Evolutionary conservation across 768 basidiomycete species (phyloP).

Genomic region (Trametes maxima): DNA sequence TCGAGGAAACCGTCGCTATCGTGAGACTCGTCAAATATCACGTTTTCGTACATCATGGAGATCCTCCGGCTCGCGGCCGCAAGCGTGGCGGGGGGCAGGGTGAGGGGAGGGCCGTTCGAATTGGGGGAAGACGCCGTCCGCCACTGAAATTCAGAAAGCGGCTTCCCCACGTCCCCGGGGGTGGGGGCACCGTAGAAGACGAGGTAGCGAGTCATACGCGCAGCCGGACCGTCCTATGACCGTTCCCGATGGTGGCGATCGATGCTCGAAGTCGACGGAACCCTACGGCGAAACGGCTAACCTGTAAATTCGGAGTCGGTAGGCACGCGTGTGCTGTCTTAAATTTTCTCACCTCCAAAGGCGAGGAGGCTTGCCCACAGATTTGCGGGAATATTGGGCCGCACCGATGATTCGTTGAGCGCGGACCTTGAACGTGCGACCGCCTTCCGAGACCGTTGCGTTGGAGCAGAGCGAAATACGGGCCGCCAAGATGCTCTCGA

Average conservation of each 20-base stretch:
- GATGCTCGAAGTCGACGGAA: neutral
- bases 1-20: conserved; percentile 32
- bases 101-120: conserved; percentile 8
- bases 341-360: neutral
- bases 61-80: conserved; percentile 71
- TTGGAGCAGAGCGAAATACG: neutral
- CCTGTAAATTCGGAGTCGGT: neutral
- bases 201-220: conserved; percentile 32
- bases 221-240: neutral
- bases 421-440: neutral
- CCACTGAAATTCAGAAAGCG: conserved; percentile 47
- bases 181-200: conserved; percentile 56
- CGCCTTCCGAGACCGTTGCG: no score
- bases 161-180: conserved; percentile 37
- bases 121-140: conserved; percentile 42
- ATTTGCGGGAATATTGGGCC: neutral
- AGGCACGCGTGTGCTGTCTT: neutral
- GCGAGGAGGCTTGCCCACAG: neutral
- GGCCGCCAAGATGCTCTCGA: neutral
- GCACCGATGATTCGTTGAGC: neutral
- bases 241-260: neutral
- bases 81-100: conserved; percentile 54
- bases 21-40: conserved; percentile 59
- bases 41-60: conserved; percentile 68
- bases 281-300: neutral